A percentile compares a stretch with the other conserved stretches of the same genome.
phyloP scores from a whole-genome alignment of 2,329 filamentous ascomycete genomes.

The Aspergillus aculeatus region DNA sequence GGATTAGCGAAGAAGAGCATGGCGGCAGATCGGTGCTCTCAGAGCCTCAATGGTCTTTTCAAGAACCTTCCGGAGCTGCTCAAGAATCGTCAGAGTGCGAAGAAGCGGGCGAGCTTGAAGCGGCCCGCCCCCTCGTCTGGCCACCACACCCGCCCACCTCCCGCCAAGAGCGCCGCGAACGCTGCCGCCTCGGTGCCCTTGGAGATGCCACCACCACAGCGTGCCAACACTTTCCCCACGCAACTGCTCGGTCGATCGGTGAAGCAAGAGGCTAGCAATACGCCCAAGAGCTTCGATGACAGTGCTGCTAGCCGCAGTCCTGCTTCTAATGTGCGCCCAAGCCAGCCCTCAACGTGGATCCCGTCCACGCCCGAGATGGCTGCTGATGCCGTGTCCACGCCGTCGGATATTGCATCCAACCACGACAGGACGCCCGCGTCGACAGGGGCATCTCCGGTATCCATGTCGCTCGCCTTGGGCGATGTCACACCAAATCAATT shows the following conservation, averaged over 20 bases:
- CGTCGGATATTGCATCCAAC: constrained; percentile 24
- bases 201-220: constrained; percentile 27
- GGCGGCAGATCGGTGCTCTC: constrained; percentile 82
- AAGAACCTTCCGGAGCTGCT: constrained; percentile 75
- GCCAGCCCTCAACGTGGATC: constrained; percentile 24
- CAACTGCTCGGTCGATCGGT: constrained; percentile 30
- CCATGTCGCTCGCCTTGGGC: constrained; percentile 23
- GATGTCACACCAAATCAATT: constrained; percentile 29
- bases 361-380: constrained; percentile 28
- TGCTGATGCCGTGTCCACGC: constrained; percentile 31
- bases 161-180: neutral
- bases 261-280: constrained; percentile 24
- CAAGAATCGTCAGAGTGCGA: constrained; percentile 53
- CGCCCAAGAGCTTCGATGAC: constrained; percentile 35
- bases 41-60: constrained; percentile 73
- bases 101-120: constrained; percentile 50
- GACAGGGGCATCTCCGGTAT: constrained; percentile 18
- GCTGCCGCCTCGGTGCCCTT: constrained; percentile 15
- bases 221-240: constrained; percentile 43
- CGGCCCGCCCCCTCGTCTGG: constrained; percentile 40
- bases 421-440: constrained; percentile 24
- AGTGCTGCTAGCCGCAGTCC: constrained; percentile 20
- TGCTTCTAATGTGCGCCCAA: constrained; percentile 17
- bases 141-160: neutral
- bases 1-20: constrained; percentile 78